phyloP scores from a whole-genome alignment of 2,329 filamentous ascomycete species.

The Botrytis fragariae region DNA sequence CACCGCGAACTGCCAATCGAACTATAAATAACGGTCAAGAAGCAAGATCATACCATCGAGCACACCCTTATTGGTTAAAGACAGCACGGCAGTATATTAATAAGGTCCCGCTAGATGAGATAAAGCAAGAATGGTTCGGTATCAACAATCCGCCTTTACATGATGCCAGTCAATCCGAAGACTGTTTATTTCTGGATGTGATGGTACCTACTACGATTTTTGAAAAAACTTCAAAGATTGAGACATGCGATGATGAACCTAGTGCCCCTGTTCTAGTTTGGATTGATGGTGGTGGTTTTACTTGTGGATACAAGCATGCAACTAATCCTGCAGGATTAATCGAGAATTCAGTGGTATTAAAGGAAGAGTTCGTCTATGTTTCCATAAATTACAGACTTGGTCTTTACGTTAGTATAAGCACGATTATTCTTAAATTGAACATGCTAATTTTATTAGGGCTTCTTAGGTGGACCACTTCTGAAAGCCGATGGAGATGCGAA shows the following conservation, averaged over 20 bases:
- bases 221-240: not conserved
- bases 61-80: conserved; percentile 11
- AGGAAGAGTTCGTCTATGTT: conserved; percentile 40
- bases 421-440: not conserved
- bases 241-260: conserved; percentile 18
- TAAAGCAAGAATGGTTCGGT: not conserved
- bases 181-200: conserved; percentile 50
- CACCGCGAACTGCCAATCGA: conserved; percentile 34
- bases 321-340: conserved; percentile 43
- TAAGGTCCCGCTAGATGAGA: not conserved
- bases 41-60: conserved; percentile 27
- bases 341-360: conserved; percentile 28
- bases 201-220: conserved; percentile 43
- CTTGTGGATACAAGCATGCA: conserved; percentile 41
- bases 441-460: conserved; percentile 24
- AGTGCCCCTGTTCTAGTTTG: conserved; percentile 7
- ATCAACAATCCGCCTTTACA: not conserved
- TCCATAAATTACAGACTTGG: conserved; percentile 38
- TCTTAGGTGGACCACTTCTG: conserved; percentile 43
- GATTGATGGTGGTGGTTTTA: conserved; percentile 44
- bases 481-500: conserved; percentile 41
- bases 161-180: conserved; percentile 37
- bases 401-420: conserved; percentile 29
- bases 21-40: conserved; percentile 32
- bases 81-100: not conserved